Evolutionary conservation across 345 rosid genomes (phyloP), one percentile per base, ranked within the genome.

Genomic region (Gossypium herbaceum): DNA sequence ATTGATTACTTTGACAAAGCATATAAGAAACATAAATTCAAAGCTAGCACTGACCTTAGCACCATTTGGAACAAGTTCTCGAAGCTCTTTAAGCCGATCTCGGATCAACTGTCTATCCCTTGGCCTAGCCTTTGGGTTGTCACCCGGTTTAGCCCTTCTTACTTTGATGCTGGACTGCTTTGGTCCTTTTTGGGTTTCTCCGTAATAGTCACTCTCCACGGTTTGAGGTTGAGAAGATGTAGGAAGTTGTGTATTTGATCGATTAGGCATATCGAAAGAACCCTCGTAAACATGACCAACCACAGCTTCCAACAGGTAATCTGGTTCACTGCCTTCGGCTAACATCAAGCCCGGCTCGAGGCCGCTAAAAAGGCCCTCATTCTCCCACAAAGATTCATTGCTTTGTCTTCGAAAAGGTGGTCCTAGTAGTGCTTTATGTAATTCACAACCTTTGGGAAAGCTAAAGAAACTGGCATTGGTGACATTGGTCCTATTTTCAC

Each of bases 71-170:
- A 90, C 88, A 22, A 88, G 89, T 70, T 84, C 87, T 22, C 95
- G 78, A 9, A 90, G 82, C 79, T 88, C 92, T 77, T 84, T 88
- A 13, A 88, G 84, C 50, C 91, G 85, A 59, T 90, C 95, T 76
- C 88, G 92, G 77, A 90, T 90, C 72, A 87, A 68, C 67, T 88
- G 94, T 65, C 91, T 83, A 61, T 86, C 94, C 80, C 91, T 82
- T 25, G 94, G 94, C 77, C 92, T 85, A 20, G 85, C 84, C 81
- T 52, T 85, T 68, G 67, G 91, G 75, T 78, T 83, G 62, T 84
- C 85, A 68, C 77, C 81, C n/a, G 85, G 77, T 75, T 78, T 80
- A 24, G 78, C 80, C 79, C 78, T 87, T 70, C 85, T 86, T 66
- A 82, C 85, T 77, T n/a, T 56, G 9, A 64, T 27, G 19, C 48